phyloP scores from a whole-genome alignment of 305 asterid genomes.

The Coffea humblotiana region DNA sequence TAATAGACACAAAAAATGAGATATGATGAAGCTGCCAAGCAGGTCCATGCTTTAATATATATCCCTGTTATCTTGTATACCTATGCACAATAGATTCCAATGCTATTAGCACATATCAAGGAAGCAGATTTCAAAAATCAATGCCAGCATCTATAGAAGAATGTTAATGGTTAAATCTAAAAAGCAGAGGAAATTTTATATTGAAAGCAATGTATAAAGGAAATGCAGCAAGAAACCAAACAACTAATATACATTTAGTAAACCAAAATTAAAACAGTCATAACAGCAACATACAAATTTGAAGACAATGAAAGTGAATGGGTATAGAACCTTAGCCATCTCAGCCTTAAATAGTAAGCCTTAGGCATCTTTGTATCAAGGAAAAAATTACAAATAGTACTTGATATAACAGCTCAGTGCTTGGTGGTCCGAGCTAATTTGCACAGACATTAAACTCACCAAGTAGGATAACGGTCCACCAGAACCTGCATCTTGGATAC shows the following conservation, averaged over 20 bases:
- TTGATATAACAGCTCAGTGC: not conserved
- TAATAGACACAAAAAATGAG: not conserved
- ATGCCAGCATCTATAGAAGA: not conserved
- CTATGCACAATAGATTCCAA: not conserved
- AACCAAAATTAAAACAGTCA: not conserved
- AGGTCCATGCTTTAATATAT: not conserved
- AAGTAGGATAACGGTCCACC: constrained; percentile 90
- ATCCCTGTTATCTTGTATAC: not conserved
- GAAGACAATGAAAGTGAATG: not conserved
- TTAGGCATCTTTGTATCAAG: not conserved
- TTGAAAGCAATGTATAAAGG: not conserved
- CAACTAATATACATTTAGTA: not conserved
- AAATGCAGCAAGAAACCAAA: not conserved
- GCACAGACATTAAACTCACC: constrained; percentile 46
- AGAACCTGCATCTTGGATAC: constrained; percentile 91
- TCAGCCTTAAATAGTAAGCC: not conserved
- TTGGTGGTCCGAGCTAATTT: not conserved
- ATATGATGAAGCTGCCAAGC: not conserved
- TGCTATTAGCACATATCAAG: not conserved
- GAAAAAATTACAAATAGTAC: not conserved
- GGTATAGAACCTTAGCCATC: not conserved
- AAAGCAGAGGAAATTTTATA: not conserved
- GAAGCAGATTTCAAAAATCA: not conserved
- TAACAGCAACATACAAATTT: not conserved
- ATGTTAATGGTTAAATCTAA: not conserved